Base-by-base conservation (phyloP, 2,329 filamentous ascomycete species). In the Xylaria sp. region DNA sequence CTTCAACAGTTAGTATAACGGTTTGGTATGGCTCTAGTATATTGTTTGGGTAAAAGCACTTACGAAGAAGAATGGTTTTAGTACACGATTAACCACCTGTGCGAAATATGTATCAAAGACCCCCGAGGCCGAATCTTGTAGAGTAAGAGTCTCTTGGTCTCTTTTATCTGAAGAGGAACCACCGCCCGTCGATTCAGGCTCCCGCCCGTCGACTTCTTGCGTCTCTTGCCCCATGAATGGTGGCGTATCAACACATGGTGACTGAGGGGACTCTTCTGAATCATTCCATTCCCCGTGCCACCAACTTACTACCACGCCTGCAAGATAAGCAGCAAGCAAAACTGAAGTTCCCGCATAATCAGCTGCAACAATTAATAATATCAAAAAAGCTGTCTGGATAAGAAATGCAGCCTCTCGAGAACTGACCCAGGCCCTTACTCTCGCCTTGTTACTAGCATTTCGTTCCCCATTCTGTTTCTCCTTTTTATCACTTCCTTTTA, bases 51-150 rank as follows among this genome's bases (percentile, higher is more conserved):
- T 2, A 54, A n/a, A 7, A 39, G 20, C 17, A 77, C 85, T 77
- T 73, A 87, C 91, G 73, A 94, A 94, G 78, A 94, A 94, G 64
- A 93, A 85, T 0, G 92, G 91, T 56, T 87, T 87, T 0, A 94
- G 76, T 0, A 94, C 81, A 9, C 80, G 80, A 2, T 85, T 71
- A 0, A 84, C 75, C 0, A 77, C 73, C 1, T 77, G 72, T 1
- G 69, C 69, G 63, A 82, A 84, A 71, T 82, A 85, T 3, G 74
- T 68, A 6, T 80, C 75, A 63, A 81, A 85, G 0, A 80, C 53
- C 1, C 6, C n/a, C 7, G 29, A 25, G 15, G 39, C 49, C 5
- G 20, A 54, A 31, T 31, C 20, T 25, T 39, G 42, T 22, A 42
- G 10, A 25, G 4, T 4, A 44, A 22, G 3, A 11, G 22, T 71